Conservation (phyloP, 257 asterid genomes). For the Datura wrightii region DNA sequence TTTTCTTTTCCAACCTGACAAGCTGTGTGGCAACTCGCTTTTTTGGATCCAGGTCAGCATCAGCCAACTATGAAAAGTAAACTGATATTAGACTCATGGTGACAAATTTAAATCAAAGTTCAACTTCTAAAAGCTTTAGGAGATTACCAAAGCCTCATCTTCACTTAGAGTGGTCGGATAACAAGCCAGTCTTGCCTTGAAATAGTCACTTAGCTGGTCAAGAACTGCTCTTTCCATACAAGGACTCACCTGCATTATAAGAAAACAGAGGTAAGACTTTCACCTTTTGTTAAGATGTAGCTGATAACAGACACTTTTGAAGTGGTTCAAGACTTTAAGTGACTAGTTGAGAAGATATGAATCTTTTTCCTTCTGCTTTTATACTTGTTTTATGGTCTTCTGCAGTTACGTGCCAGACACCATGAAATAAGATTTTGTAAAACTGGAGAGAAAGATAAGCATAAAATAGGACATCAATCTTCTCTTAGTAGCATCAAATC, state of each 20-base stretch:
- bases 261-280: background rate
- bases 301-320: background rate
- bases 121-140: slow-evolving; percentile 12
- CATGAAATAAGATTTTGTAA: background rate
- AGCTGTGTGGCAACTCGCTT: slow-evolving; percentile 90
- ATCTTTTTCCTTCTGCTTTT: background rate
- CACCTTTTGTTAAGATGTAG: slow-evolving; percentile 5
- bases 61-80: slow-evolving; percentile 63
- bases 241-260: slow-evolving; percentile 70
- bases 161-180: slow-evolving; percentile 84
- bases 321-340: background rate
- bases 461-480: slow-evolving; percentile 20
- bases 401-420: background rate
- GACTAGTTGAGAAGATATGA: background rate
- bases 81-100: background rate
- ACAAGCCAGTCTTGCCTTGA: slow-evolving; percentile 65
- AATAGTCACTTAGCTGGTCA: slow-evolving; percentile 86
- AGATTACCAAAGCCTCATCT: slow-evolving; percentile 80
- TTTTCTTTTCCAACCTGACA: slow-evolving; percentile 84
- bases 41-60: slow-evolving; percentile 69
- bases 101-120: background rate
- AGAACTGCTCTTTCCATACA: slow-evolving; percentile 95
- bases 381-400: background rate
- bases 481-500: background rate
- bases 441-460: slow-evolving; percentile 1